Evolutionary conservation across 2,329 filamentous ascomycete species (phyloP).

Genomic region (Trichoderma hamatum): DNA sequence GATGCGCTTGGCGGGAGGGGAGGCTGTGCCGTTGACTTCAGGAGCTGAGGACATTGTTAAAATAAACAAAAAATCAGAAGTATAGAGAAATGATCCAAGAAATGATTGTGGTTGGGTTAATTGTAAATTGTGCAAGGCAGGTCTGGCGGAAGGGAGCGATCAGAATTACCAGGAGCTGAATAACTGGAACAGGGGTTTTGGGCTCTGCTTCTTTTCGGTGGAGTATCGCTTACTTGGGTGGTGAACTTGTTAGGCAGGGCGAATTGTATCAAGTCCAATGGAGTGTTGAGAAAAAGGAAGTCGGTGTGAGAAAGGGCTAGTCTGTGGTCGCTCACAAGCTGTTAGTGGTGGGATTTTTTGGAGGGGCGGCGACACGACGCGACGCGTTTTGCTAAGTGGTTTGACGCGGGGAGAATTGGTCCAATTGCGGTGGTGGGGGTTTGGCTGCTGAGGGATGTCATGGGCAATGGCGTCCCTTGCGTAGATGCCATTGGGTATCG

Average conservation of each 20-base stretch:
- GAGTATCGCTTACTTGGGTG: constrained; percentile 1
- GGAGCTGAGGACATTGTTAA: constrained; percentile 35
- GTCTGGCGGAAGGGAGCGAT: background rate
- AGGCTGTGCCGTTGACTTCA: constrained; percentile 60
- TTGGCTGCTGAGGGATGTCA: constrained; percentile 32
- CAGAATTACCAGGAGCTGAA: background rate
- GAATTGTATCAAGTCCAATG: background rate
- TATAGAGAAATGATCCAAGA: too few species aligned
- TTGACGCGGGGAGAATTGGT: constrained; percentile 31
- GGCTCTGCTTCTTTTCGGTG: background rate
- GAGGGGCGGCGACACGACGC: constrained; percentile 36
- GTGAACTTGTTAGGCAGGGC: background rate
- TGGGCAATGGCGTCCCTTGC: constrained; percentile 6
- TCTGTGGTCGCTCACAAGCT: background rate
- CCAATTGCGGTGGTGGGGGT: constrained; percentile 34
- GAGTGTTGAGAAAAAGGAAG: background rate
- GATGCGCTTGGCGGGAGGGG: constrained; percentile 78
- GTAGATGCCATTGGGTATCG: background rate
- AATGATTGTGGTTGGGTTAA: too few species aligned
- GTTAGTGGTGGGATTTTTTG: constrained; percentile 11
- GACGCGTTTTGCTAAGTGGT: constrained; percentile 21
- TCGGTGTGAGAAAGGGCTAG: constrained; percentile 19
- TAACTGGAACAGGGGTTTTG: background rate
- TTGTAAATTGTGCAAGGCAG: background rate
- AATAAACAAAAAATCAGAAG: background rate